Conservation (phyloP, 306 rosid genomes). For the Casuarina glauca region DNA sequence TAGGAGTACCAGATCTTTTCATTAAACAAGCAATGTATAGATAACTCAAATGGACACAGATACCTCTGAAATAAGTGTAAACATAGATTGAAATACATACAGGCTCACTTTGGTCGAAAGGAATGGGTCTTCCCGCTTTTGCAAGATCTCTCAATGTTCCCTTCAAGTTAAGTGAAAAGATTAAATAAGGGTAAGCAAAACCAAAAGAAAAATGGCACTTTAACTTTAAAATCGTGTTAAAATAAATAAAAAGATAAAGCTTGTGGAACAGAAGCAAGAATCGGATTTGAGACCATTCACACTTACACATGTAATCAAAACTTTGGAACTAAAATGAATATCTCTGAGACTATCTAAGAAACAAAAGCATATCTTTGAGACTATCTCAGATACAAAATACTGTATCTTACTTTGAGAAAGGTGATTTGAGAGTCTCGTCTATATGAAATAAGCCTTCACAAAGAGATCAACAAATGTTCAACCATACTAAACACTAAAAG, state of each 20-base stretch:
- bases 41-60: neutral
- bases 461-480: neutral
- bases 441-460: neutral
- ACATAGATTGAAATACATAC: constrained; percentile 33
- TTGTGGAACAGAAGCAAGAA: neutral
- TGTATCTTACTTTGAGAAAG: neutral
- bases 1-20: no score
- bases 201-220: constrained; percentile 13
- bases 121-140: constrained; percentile 50
- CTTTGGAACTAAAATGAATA: neutral
- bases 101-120: constrained; percentile 55
- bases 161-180: constrained; percentile 42
- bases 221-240: neutral
- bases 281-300: neutral
- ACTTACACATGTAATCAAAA: neutral
- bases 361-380: neutral
- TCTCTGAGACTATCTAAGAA: neutral
- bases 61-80: neutral
- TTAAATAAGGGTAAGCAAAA: constrained; percentile 25
- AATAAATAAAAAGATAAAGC: neutral
- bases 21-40: no score
- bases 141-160: constrained; percentile 79
- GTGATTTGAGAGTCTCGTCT: neutral
- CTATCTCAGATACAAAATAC: neutral
- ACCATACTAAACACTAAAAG: neutral